phyloP scores from a whole-genome alignment of 495 filamentous ascomycete genomes.

The Penicillium paxilli region DNA sequence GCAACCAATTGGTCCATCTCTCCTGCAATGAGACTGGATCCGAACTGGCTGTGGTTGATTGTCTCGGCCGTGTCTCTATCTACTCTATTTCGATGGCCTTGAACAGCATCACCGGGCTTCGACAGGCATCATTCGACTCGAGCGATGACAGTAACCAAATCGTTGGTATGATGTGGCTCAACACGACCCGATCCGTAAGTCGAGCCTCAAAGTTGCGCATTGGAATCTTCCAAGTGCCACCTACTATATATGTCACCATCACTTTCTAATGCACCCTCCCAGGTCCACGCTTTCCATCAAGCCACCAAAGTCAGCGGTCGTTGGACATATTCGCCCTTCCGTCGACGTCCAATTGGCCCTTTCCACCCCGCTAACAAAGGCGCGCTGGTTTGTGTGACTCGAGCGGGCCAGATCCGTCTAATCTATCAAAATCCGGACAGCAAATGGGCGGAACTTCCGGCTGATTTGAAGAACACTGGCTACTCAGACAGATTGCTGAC shows the following conservation, averaged over 20 bases:
- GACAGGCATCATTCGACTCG: conserved; percentile 56
- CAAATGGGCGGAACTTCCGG: conserved; percentile 63
- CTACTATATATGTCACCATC: neutral
- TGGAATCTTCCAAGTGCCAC: no score
- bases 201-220: neutral
- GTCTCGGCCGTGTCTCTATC: conserved; percentile 69
- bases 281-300: conserved; percentile 54
- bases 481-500: conserved; percentile 71
- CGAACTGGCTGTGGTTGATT: conserved; percentile 77
- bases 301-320: conserved; percentile 49
- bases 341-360: conserved; percentile 57
- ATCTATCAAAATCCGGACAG: conserved; percentile 68
- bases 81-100: conserved; percentile 61
- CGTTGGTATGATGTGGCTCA: conserved; percentile 85
- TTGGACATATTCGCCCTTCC: conserved; percentile 52
- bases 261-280: neutral
- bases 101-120: conserved; percentile 60
- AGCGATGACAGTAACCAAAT: conserved; percentile 71
- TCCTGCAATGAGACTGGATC: conserved; percentile 72
- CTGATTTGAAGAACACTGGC: conserved; percentile 68
- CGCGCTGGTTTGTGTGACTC: conserved; percentile 69
- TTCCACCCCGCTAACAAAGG: conserved; percentile 68
- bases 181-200: conserved; percentile 56
- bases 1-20: conserved; percentile 66
- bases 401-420: conserved; percentile 66